Percentiles rank a stretch among this genome's conserved stretches.
phyloP scores from a whole-genome alignment of 306 rosid species.

The Carpinus fangiana region DNA sequence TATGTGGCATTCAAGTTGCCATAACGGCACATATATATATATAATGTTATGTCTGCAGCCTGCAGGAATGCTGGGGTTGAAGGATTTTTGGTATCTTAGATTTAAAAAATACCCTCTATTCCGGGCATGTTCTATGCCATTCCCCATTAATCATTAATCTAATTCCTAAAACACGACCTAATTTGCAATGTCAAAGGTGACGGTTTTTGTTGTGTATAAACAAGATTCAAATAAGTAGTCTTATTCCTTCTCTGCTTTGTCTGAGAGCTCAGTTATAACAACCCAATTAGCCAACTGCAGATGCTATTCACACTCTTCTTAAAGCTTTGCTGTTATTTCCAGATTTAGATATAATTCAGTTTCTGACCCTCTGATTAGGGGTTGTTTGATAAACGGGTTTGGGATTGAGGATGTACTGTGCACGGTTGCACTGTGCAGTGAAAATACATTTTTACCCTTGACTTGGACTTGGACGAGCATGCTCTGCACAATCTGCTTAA shows the following conservation, averaged over 20 bases:
- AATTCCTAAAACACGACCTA: background rate
- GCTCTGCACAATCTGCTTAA: too few species aligned
- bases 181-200: background rate
- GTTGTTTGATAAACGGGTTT: too few species aligned
- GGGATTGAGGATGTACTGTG: too few species aligned
- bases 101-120: background rate
- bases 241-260: background rate
- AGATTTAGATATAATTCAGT: too few species aligned
- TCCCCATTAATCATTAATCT: background rate
- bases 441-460: too few species aligned
- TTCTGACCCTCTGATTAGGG: too few species aligned
- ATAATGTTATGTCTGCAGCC: background rate
- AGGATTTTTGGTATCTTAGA: background rate
- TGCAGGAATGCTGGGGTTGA: background rate
- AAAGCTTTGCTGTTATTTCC: background rate
- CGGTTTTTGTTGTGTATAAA: too few species aligned
- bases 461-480: too few species aligned
- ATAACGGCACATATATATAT: too few species aligned
- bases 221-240: background rate
- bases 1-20: too few species aligned
- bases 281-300: background rate
- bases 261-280: background rate
- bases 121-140: background rate
- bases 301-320: background rate
- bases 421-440: too few species aligned